Percentiles rank a stretch among this genome's conserved stretches.
Conservation (phyloP, 2,329 filamentous ascomycete genomes). For the Pestalotiopsis sp. region DNA sequence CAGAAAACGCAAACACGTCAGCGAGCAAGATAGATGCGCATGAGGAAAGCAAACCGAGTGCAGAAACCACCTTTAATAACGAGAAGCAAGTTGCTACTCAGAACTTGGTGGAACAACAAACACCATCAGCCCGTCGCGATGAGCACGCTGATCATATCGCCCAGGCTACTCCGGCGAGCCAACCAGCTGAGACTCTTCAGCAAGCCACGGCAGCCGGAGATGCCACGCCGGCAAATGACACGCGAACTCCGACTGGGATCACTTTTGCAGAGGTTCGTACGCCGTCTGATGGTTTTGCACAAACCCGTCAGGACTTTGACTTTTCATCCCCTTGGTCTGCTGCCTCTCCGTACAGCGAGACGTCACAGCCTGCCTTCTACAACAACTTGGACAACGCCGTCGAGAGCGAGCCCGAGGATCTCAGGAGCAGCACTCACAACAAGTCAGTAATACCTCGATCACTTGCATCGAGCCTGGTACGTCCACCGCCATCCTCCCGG, state of each 20-base stretch:
- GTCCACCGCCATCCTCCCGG: constrained; percentile 2
- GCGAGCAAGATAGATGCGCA: background rate
- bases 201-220: background rate
- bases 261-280: background rate
- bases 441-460: background rate
- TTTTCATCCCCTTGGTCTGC: constrained; percentile 15
- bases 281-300: constrained; percentile 12
- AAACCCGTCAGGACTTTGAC: constrained; percentile 13
- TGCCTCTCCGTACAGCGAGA: constrained; percentile 1
- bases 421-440: background rate
- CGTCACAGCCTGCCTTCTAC: background rate
- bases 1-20: background rate
- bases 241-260: background rate
- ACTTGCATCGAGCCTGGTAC: constrained; percentile 4
- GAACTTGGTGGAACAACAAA: background rate
- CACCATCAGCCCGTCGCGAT: background rate
- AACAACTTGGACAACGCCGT: constrained; percentile 3
- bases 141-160: background rate
- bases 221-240: background rate
- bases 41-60: background rate
- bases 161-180: background rate
- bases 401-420: background rate
- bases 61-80: background rate
- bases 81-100: background rate
- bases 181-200: background rate